These are phyloP conservation scores for Tieghemostelium lacteum DNA, from an alignment of 78 protist genomes.

Conservation along the genomic window DNA sequence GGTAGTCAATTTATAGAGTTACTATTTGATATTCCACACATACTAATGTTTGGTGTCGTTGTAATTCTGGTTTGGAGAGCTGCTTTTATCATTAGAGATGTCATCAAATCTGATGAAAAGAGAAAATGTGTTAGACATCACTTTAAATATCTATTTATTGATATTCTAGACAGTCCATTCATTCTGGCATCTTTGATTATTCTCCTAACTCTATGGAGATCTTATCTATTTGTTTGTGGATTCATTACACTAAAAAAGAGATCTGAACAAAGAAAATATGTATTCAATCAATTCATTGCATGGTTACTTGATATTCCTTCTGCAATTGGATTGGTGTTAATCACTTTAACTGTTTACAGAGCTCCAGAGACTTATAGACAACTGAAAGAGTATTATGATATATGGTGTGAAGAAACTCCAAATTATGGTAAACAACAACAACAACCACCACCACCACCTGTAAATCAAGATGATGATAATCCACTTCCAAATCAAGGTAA, in stretches of 20 bases:
- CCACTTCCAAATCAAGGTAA: not conserved
- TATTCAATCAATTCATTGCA: constrained; percentile 10
- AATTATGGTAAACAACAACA: constrained; percentile 29
- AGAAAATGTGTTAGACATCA: constrained; percentile 3
- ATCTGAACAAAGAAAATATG: constrained; percentile 34
- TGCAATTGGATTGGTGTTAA: constrained; percentile 24
- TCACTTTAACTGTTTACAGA: constrained; percentile 59
- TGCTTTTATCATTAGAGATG: constrained; percentile 37
- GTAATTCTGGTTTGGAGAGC: constrained; percentile 62
- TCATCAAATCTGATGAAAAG: not conserved
- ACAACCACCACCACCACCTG: constrained; percentile 11
- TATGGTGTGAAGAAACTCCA: not conserved
- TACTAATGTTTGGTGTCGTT: constrained; percentile 29
- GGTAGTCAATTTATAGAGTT: constrained; percentile 28
- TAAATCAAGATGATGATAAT: constrained; percentile 4
- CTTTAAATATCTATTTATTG: constrained; percentile 70
- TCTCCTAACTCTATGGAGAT: constrained; percentile 62
- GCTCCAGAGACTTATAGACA: constrained; percentile 4
- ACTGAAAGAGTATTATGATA: constrained; percentile 24
- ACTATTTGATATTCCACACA: constrained; percentile 49
- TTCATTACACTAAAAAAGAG: constrained; percentile 16
- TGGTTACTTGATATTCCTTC: constrained; percentile 83
- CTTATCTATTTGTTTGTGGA: constrained; percentile 46
- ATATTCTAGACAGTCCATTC: constrained; percentile 81
- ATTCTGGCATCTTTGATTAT: constrained; percentile 47